These are phyloP conservation scores for Cryptomeria japonica DNA, from an alignment of 75 land plant species.

Conservation along the genomic window DNA sequence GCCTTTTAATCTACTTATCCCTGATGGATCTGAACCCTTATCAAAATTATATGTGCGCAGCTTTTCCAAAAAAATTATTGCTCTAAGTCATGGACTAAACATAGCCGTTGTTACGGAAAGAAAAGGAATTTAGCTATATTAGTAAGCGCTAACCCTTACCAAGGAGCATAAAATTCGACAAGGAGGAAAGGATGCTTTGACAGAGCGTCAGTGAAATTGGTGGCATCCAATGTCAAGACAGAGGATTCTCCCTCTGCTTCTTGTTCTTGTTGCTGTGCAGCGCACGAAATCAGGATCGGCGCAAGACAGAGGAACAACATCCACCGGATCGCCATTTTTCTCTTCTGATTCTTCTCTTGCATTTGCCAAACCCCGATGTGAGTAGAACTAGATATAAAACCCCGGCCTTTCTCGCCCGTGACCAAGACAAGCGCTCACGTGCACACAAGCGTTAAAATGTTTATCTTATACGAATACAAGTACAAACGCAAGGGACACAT, in stretches of 20 bases:
- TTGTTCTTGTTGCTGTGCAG: background rate
- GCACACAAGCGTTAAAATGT: too few species aligned
- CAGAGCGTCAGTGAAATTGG: conserved; percentile 60
- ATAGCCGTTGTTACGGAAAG: background rate
- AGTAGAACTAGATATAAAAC: too few species aligned
- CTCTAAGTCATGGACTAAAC: background rate
- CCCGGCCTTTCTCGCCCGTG: too few species aligned
- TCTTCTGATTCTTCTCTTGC: background rate
- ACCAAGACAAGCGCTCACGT: too few species aligned
- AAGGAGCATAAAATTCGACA: conserved; percentile 95
- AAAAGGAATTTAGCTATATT: background rate
- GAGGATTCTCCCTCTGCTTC: conserved; percentile 4
- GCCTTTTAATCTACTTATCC: too few species aligned
- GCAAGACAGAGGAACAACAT: conserved; percentile 1
- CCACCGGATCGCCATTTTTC: conserved; percentile 18
- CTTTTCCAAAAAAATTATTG: background rate
- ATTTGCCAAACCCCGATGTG: background rate
- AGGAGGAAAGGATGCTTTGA: conserved; percentile 70
- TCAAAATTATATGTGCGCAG: background rate
- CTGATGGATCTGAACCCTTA: background rate
- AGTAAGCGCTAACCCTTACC: conserved; percentile 33
- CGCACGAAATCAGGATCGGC: background rate
- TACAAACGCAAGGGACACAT: too few species aligned
- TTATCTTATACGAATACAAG: too few species aligned
- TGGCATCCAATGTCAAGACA: conserved; percentile 38